These are phyloP conservation scores for Fallopia convolvulus DNA, from an alignment of 148 eudicot genomes.

Conservation along the genomic window DNA sequence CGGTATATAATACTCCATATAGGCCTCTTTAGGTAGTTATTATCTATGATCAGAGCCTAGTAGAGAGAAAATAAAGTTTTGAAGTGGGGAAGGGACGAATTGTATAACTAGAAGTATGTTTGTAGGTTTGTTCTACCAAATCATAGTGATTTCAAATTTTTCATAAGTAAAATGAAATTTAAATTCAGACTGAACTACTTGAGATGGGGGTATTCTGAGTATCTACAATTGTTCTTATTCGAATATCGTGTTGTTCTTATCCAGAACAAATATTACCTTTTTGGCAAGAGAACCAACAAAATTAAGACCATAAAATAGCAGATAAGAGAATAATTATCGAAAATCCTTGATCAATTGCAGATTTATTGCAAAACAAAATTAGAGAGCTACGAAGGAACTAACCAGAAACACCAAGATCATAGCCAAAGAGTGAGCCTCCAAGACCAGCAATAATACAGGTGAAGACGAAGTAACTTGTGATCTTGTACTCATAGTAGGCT, in stretches of 20 bases:
- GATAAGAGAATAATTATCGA: neutral
- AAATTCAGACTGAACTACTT: neutral
- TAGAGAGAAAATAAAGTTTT: neutral
- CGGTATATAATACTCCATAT: neutral
- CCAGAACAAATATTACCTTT: neutral
- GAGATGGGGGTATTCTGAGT: neutral
- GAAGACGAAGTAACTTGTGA: slow-evolving; percentile 54
- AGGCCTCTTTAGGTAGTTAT: neutral
- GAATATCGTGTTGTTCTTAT: neutral
- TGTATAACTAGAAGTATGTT: neutral
- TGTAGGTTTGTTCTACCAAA: neutral
- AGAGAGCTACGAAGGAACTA: neutral
- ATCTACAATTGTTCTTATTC: neutral
- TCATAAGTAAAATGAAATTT: neutral
- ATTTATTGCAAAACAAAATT: neutral
- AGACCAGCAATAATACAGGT: slow-evolving; percentile 69
- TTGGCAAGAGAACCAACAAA: neutral
- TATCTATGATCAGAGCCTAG: neutral
- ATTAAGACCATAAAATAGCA: neutral
- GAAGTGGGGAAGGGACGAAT: no score
- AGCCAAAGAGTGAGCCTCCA: slow-evolving; percentile 83
- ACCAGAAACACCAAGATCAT: slow-evolving; percentile 94
- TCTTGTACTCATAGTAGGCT: slow-evolving; percentile 49
- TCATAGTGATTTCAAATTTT: neutral
- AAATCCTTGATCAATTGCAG: neutral